phyloP scores from a whole-genome alignment of 2,329 filamentous ascomycete species.

The Colletotrichum brevisporum region DNA sequence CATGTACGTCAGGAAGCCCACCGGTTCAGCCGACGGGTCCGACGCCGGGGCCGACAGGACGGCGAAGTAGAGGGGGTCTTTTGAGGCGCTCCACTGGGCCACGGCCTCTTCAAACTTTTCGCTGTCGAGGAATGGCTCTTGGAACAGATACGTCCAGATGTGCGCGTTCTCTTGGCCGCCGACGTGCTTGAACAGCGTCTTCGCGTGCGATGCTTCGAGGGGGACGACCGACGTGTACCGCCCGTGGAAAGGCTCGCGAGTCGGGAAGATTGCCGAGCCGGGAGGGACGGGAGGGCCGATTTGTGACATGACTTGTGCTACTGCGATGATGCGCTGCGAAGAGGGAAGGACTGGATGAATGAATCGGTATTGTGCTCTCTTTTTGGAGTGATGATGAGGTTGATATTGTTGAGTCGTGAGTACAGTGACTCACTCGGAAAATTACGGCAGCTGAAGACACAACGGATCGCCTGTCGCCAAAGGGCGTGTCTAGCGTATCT shows the following conservation, averaged over 20 bases:
- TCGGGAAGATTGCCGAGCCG: conserved; percentile 40
- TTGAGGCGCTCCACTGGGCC: conserved; percentile 44
- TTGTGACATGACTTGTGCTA: background rate
- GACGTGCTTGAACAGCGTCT: conserved; percentile 50
- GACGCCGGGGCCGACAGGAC: conserved; percentile 53
- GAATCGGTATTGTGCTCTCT: too few relatives aligned
- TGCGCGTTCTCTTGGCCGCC: conserved; percentile 49
- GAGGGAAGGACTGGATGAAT: too few relatives aligned
- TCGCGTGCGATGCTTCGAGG: conserved; percentile 46
- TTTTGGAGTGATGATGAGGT: background rate
- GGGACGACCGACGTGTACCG: conserved; percentile 50
- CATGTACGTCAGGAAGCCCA: conserved; percentile 61
- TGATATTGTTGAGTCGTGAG: background rate
- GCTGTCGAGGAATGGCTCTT: conserved; percentile 43
- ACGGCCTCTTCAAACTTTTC: conserved; percentile 43
- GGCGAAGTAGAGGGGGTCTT: conserved; percentile 59
- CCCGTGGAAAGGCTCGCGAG: conserved; percentile 46
- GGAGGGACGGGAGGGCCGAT: conserved; percentile 3
- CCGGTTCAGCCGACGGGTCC: conserved; percentile 47
- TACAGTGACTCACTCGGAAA: background rate
- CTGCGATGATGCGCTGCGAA: background rate
- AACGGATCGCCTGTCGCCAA: background rate
- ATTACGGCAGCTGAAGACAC: background rate
- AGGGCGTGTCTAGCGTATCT: background rate
- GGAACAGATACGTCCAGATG: conserved; percentile 53